Evolutionary conservation across 2,329 filamentous ascomycete species (phyloP), one percentile per base, ranked within the genome.

Genomic region (Colletotrichum nymphaeae): DNA sequence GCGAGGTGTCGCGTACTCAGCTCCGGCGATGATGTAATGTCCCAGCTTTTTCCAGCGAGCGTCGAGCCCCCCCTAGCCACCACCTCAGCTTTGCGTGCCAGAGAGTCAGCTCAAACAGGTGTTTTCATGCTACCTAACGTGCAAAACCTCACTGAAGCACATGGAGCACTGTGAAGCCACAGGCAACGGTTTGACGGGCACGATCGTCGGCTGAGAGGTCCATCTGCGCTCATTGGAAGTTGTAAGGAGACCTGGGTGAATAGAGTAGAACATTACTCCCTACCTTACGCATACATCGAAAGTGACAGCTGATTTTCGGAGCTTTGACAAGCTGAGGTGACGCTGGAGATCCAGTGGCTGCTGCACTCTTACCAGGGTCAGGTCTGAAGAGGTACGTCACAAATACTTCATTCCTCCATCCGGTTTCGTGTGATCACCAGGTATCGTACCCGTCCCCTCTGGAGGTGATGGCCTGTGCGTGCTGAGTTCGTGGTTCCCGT

Each of bases 11-110:
- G 24, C 42, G 66, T 59, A 42, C 60, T 19, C 12, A 30, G 24
- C 37, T 73, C 65, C 32, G 59, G 30, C 56, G 57, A 62, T 73
- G 71, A 73, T 73, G 71, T 73, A 65, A 64, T 66, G 60, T 66
- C 30, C 37, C 55, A 63, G 46, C 67, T 62, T 69, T 69, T 37
- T 30, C 30, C 49, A 12, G 19, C 32, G 53, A 64, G 58, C 42
- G 63, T 32, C 24, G 30, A 56, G 53, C 67, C 56, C 64, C 70
- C 46, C 60, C 65, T 32, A 42, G 70, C 59, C 55, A 19, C 55
- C 53, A 35, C 32, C 32, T 35, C 4, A 35, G 67, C 22, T 73
- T 55, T 65, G 67, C 32, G 35, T 70, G 60, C 60, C 59, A 62
- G 59, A 57, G 46, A 64, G 70, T 46, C 22, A 64, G 60, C 53